Conservation (phyloP, 139 green algal species). For the Coelastrella sp. region DNA sequence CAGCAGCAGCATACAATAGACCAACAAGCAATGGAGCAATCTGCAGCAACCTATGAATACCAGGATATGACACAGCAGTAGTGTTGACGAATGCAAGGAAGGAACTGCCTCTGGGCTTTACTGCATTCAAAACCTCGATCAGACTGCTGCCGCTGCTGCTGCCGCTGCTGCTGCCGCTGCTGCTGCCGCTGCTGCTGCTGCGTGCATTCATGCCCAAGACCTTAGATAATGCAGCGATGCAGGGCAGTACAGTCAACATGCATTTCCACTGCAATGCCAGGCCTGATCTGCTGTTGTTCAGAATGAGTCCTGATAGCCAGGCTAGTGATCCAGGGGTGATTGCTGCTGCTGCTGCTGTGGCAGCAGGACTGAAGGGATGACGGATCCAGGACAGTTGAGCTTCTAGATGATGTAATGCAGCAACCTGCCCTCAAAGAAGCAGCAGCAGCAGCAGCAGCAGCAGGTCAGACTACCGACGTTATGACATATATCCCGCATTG, state of each 20-base stretch:
- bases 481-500: no score
- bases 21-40: neutral
- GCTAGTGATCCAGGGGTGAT: neutral
- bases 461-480: no score
- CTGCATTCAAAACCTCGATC: neutral
- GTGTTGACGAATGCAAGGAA: constrained; percentile 23
- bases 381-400: constrained; percentile 34
- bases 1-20: neutral
- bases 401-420: constrained; percentile 7
- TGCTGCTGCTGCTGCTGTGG: neutral
- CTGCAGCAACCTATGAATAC: constrained; percentile 17
- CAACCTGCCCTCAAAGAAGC: neutral
- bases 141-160: neutral
- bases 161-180: neutral
- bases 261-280: constrained; percentile 22
- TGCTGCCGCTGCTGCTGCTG: neutral
- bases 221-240: constrained; percentile 15
- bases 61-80: neutral
- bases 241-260: constrained; percentile 7
- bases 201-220: neutral
- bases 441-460: neutral
- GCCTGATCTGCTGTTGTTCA: neutral
- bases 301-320: neutral
- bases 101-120: constrained; percentile 2
- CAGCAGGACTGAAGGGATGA: constrained; percentile 31